A percentile compares a stretch with the other conserved stretches of the same genome.
These are phyloP conservation scores for Gamsiella multidivaricata DNA, from an alignment of 192 early-diverging fungal species.

Conservation along the genomic window DNA sequence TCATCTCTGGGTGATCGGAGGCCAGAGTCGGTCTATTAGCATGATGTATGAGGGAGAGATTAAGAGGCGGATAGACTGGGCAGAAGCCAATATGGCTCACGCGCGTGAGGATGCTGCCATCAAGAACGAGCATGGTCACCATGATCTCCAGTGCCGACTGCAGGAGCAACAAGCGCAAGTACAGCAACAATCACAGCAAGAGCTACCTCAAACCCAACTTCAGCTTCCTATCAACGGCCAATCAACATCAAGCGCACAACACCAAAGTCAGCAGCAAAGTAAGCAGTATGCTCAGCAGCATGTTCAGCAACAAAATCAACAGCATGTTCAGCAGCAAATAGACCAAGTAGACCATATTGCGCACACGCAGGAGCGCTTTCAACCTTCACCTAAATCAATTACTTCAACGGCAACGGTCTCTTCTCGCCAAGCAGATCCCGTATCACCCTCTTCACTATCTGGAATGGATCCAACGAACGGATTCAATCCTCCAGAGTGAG, in stretches of 20 bases:
- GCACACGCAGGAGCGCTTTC: background rate
- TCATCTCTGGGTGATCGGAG: conserved; percentile 30
- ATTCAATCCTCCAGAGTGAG: no score
- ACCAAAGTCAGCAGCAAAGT: no score
- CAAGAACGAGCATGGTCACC: conserved; percentile 21
- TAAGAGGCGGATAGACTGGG: conserved; percentile 35
- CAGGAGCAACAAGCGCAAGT: background rate
- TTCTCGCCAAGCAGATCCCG: conserved; percentile 10
- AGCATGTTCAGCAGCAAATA: no score
- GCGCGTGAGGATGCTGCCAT: conserved; percentile 20
- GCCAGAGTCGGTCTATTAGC: conserved; percentile 6
- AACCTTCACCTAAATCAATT: conserved; percentile 2
- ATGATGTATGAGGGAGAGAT: conserved; percentile 22
- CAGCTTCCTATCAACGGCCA: no score
- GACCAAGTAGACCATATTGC: no score
- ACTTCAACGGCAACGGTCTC: conserved; percentile 20
- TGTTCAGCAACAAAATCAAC: no score
- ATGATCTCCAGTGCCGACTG: background rate
- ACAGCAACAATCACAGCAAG: background rate
- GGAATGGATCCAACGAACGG: background rate
- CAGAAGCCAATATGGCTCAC: conserved; percentile 31
- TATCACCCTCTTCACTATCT: background rate
- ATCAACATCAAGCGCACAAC: no score
- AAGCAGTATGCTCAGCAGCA: no score
- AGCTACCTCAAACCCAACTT: no score